A percentile compares a stretch with the other conserved stretches of the same genome.
These are phyloP conservation scores for Arabis alpina DNA, from an alignment of 345 rosid genomes.

Conservation along the genomic window DNA sequence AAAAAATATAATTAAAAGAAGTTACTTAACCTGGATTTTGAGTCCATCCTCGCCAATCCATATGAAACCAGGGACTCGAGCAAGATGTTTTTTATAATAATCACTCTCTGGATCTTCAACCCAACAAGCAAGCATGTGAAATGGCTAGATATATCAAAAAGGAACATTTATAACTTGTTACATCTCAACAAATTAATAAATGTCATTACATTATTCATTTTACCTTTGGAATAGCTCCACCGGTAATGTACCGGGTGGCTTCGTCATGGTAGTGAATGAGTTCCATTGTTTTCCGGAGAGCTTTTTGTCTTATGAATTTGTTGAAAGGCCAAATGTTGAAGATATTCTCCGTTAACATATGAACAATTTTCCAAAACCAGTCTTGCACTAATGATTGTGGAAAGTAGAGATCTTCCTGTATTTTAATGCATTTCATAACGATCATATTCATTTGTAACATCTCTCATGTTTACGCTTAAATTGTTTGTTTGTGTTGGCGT, in stretches of 20 bases:
- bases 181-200: slow-evolving; percentile 22
- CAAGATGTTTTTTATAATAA: slow-evolving; percentile 49
- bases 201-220: background rate
- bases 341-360: slow-evolving; percentile 43
- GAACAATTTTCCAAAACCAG: slow-evolving; percentile 45
- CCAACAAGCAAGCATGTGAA: slow-evolving; percentile 67
- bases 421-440: background rate
- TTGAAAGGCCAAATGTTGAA: slow-evolving; percentile 48
- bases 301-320: slow-evolving; percentile 40
- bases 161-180: background rate
- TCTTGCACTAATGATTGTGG: slow-evolving; percentile 46
- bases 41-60: slow-evolving; percentile 61
- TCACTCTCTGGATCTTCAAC: slow-evolving; percentile 61
- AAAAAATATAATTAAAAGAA: too few relatives aligned
- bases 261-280: slow-evolving; percentile 53
- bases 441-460: too few relatives aligned
- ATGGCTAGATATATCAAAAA: slow-evolving; percentile 2
- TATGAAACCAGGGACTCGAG: slow-evolving; percentile 44
- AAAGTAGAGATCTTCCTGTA: slow-evolving; percentile 51
- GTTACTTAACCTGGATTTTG: slow-evolving; percentile 49
- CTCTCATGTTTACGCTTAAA: too few relatives aligned
- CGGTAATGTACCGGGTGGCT: slow-evolving; percentile 44
- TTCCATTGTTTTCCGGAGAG: slow-evolving; percentile 42
- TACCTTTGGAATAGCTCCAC: slow-evolving; percentile 52
- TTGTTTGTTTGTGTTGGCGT: too few relatives aligned